phyloP scores from a whole-genome alignment of 768 basidiomycete species.

The Macrolepiota dolichaula region DNA sequence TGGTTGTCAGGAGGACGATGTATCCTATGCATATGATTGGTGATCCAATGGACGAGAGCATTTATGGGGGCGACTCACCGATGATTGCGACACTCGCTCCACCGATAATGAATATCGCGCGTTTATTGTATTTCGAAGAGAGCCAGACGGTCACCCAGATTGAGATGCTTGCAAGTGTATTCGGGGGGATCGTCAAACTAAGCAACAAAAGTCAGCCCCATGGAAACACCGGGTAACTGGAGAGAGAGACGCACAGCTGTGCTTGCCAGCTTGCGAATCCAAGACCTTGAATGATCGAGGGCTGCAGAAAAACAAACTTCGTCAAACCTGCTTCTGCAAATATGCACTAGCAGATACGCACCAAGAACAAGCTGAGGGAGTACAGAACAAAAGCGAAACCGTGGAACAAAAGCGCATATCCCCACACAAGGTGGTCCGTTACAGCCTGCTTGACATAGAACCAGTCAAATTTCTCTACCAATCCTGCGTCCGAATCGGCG shows the following conservation, averaged over 20 bases:
- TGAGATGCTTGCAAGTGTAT: conserved; percentile 44
- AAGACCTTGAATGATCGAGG: conserved; percentile 55
- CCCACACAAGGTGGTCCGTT: conserved; percentile 57
- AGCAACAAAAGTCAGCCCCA: not conserved
- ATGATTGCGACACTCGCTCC: conserved; percentile 47
- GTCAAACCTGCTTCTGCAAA: too few species aligned
- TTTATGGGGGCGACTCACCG: conserved; percentile 31
- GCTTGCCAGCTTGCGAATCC: conserved; percentile 61
- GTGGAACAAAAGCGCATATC: conserved; percentile 58
- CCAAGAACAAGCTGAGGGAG: conserved; percentile 57
- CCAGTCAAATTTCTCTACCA: conserved; percentile 56
- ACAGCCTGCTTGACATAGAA: conserved; percentile 52
- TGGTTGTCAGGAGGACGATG: conserved; percentile 47
- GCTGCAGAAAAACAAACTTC: conserved; percentile 26
- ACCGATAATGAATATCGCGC: conserved; percentile 53
- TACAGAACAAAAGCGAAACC: conserved; percentile 59
- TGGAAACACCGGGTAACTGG: not conserved
- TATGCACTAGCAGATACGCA: conserved; percentile 21
- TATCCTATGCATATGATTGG: conserved; percentile 37
- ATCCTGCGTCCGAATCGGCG: conserved; percentile 52
- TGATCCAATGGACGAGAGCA: not conserved
- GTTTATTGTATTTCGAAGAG: conserved; percentile 39
- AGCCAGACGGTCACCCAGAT: conserved; percentile 51
- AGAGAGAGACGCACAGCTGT: conserved; percentile 39
- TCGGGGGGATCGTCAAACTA: conserved; percentile 62